These are phyloP conservation scores for Metschnikowia bowlesiae DNA, from an alignment of 805 yeast genomes.

Conservation along the genomic window DNA sequence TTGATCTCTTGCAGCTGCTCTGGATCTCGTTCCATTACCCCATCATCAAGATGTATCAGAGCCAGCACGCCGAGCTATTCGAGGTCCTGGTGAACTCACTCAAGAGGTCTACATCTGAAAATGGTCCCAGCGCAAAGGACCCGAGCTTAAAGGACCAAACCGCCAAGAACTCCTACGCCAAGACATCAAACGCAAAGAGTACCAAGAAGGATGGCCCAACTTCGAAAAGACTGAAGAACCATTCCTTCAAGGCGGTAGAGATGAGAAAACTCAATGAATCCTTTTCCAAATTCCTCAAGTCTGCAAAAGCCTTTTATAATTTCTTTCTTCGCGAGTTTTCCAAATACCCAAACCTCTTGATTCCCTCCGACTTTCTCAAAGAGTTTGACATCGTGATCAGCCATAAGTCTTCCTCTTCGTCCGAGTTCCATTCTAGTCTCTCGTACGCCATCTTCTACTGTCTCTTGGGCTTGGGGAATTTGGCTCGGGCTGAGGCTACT, in stretches of 20 bases:
- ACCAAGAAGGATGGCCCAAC: conserved; percentile 7
- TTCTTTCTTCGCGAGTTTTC: conserved; percentile 39
- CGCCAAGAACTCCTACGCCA: too few species aligned
- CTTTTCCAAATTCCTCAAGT: conserved; percentile 46
- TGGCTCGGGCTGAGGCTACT: conserved; percentile 13
- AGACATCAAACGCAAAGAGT: conserved; percentile 7
- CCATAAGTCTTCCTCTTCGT: background rate
- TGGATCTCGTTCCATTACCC: conserved; percentile 68
- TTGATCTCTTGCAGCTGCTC: conserved; percentile 37
- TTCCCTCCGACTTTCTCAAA: conserved; percentile 29
- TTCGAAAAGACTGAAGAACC: conserved; percentile 7
- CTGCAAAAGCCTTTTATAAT: conserved; percentile 45
- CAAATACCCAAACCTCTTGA: conserved; percentile 31
- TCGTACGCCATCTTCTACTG: conserved; percentile 13
- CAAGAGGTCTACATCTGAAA: conserved; percentile 4
- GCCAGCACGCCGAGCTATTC: conserved; percentile 27
- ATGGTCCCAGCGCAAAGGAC: too few species aligned
- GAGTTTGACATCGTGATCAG: conserved; percentile 21
- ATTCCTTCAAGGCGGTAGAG: conserved; percentile 41
- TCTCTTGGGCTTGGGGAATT: conserved; percentile 17
- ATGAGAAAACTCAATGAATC: conserved; percentile 51
- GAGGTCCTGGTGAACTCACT: conserved; percentile 15
- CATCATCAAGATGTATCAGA: conserved; percentile 53
- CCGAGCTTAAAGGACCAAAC: too few species aligned
- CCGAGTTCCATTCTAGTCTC: conserved; percentile 13